Evolutionary conservation across 1,284 basidiomycete genomes (phyloP).

Genomic region (Megacollybia platyphylla): DNA sequence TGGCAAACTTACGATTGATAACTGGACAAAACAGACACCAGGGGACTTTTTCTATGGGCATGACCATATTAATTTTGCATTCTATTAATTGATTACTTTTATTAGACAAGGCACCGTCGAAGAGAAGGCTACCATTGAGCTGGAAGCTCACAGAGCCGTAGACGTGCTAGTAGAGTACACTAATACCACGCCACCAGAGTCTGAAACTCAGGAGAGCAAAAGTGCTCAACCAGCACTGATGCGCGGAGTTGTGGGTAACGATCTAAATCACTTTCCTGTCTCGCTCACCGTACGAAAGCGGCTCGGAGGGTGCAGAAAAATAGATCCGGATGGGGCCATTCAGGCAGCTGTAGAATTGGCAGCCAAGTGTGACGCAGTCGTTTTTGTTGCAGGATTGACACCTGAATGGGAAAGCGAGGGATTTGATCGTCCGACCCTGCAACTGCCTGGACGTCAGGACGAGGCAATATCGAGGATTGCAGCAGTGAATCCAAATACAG

Average conservation of each 20-base stretch:
- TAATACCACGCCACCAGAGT: constrained; percentile 39
- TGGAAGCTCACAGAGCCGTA: constrained; percentile 30
- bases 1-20: constrained; percentile 49
- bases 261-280: background rate
- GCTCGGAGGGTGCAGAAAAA: constrained; percentile 53
- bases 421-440: constrained; percentile 46
- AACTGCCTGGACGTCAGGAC: constrained; percentile 48
- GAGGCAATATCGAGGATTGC: constrained; percentile 48
- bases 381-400: constrained; percentile 53
- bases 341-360: constrained; percentile 49
- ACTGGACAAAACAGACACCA: constrained; percentile 55
- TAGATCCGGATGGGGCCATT: constrained; percentile 46
- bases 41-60: constrained; percentile 60
- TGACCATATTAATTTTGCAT: constrained; percentile 9
- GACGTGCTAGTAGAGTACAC: constrained; percentile 50
- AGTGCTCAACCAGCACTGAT: constrained; percentile 50
- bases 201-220: constrained; percentile 15
- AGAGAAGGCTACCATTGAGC: constrained; percentile 35
- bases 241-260: constrained; percentile 43
- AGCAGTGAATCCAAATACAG: constrained; percentile 46
- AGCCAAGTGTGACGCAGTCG: constrained; percentile 38
- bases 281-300: constrained; percentile 20
- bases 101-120: constrained; percentile 50
- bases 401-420: constrained; percentile 64
- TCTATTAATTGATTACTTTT: background rate